Percentiles rank a stretch among this genome's conserved stretches.
phyloP scores from a whole-genome alignment of 345 rosid species.

The Acer yangbiense region DNA sequence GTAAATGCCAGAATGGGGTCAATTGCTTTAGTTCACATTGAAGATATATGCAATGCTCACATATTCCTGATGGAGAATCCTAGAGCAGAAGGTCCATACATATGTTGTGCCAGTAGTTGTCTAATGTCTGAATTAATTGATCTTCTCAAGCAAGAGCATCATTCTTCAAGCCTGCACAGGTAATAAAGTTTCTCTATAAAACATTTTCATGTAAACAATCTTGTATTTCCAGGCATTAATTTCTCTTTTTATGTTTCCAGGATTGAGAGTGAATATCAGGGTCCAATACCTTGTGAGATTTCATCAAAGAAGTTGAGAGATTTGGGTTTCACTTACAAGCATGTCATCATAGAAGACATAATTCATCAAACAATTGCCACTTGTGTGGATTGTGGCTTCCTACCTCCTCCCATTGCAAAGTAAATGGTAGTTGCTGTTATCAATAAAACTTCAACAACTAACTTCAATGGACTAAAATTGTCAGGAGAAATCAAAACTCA shows the following conservation, averaged over 20 bases:
- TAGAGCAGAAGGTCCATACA: constrained; percentile 62
- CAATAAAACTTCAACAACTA: neutral
- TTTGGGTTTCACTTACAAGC: constrained; percentile 63
- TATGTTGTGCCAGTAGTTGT: constrained; percentile 56
- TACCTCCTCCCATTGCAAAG: constrained; percentile 31
- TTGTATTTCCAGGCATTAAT: neutral
- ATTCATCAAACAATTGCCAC: constrained; percentile 47
- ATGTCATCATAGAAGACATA: constrained; percentile 51
- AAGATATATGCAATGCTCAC: constrained; percentile 76
- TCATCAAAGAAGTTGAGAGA: constrained; percentile 72
- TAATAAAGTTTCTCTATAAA: constrained; percentile 12
- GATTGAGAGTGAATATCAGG: constrained; percentile 29
- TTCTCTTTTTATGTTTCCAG: constrained; percentile 28
- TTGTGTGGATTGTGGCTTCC: constrained; percentile 44
- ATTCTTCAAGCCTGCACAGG: constrained; percentile 36
- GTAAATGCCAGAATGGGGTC: constrained; percentile 80
- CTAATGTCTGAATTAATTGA: constrained; percentile 43
- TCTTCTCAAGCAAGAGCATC: constrained; percentile 37
- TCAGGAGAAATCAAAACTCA: neutral
- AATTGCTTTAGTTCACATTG: constrained; percentile 70
- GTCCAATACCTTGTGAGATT: constrained; percentile 46
- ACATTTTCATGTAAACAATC: neutral
- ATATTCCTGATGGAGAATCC: constrained; percentile 65
- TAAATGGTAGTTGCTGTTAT: neutral
- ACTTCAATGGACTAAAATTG: neutral